phyloP scores from a whole-genome alignment of 176 grass and related monocot species.

The Juncus effusus region DNA sequence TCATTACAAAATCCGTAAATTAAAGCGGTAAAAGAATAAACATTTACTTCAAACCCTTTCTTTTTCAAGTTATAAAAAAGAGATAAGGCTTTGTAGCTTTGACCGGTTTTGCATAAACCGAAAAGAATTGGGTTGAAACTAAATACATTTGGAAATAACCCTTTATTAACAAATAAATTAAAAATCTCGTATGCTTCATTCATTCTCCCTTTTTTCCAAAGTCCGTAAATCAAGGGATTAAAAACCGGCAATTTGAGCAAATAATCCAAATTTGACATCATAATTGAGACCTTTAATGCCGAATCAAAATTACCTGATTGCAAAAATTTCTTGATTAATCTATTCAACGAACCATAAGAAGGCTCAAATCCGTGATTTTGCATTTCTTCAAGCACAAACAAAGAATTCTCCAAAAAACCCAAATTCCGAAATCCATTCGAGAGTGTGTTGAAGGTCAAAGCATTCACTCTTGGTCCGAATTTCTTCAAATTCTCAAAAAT shows the following conservation, averaged over 20 bases:
- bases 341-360: constrained; percentile 16
- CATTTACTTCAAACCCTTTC: constrained; percentile 9
- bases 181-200: constrained; percentile 12
- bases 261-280: constrained; percentile 23
- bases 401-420: constrained; percentile 15
- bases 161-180: not conserved
- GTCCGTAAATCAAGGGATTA: constrained; percentile 4
- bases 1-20: constrained; percentile 15
- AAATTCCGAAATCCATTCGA: constrained; percentile 17
- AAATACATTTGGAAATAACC: constrained; percentile 22
- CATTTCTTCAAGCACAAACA: constrained; percentile 23
- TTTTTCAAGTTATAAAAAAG: constrained; percentile 17
- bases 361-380: constrained; percentile 5
- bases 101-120: constrained; percentile 13
- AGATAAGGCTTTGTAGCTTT: constrained; percentile 11
- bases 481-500: constrained; percentile 18
- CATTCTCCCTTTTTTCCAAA: constrained; percentile 16
- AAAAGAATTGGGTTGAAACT: constrained; percentile 30
- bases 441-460: constrained; percentile 23
- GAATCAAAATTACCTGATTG: constrained; percentile 9
- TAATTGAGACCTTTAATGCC: not conserved
- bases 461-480: constrained; percentile 9
- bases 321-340: constrained; percentile 19
- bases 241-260: constrained; percentile 8
- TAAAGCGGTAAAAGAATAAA: constrained; percentile 10